A percentile compares a stretch with the other conserved stretches of the same genome.
phyloP scores from a whole-genome alignment of 345 rosid species.

The Salix exigua region DNA sequence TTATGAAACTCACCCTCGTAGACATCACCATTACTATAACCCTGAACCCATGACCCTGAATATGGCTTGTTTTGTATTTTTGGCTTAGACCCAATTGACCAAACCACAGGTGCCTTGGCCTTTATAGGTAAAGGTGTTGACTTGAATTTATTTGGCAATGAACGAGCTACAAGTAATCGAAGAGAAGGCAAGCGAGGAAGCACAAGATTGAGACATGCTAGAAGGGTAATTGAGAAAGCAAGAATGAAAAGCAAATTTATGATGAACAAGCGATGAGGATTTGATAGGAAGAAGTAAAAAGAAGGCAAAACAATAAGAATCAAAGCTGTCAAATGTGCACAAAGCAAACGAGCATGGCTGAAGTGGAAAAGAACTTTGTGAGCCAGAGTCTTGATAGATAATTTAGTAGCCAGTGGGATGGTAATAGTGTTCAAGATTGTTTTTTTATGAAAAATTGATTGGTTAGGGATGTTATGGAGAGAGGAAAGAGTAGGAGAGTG shows the following conservation, averaged over 20 bases:
- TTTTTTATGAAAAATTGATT: neutral
- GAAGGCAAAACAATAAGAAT: slow-evolving; percentile 50
- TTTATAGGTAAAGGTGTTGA: slow-evolving; percentile 32
- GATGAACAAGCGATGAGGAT: slow-evolving; percentile 29
- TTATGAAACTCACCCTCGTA: slow-evolving; percentile 80
- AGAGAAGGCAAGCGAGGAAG: slow-evolving; percentile 60
- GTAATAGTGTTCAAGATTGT: slow-evolving; percentile 12
- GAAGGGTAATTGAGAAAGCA: slow-evolving; percentile 37
- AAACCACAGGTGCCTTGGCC: slow-evolving; percentile 49
- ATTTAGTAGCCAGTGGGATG: slow-evolving; percentile 27
- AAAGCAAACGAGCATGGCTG: slow-evolving; percentile 51
- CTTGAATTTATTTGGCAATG: slow-evolving; percentile 43
- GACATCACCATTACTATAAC: slow-evolving; percentile 69
- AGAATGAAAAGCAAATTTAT: slow-evolving; percentile 35
- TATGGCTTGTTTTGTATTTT: slow-evolving; percentile 41
- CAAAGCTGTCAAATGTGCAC: slow-evolving; percentile 49
- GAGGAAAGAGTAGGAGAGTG: slow-evolving; percentile 34
- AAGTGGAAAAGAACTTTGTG: slow-evolving; percentile 38
- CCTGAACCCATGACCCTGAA: slow-evolving; percentile 70
- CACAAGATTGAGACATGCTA: slow-evolving; percentile 48
- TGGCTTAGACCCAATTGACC: slow-evolving; percentile 82
- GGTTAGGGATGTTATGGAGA: slow-evolving; percentile 16
- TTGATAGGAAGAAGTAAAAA: slow-evolving; percentile 39
- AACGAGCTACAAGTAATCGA: slow-evolving; percentile 55
- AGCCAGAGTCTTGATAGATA: slow-evolving; percentile 30